Conservation (phyloP, 306 rosid species). For the Lupinus albus region DNA sequence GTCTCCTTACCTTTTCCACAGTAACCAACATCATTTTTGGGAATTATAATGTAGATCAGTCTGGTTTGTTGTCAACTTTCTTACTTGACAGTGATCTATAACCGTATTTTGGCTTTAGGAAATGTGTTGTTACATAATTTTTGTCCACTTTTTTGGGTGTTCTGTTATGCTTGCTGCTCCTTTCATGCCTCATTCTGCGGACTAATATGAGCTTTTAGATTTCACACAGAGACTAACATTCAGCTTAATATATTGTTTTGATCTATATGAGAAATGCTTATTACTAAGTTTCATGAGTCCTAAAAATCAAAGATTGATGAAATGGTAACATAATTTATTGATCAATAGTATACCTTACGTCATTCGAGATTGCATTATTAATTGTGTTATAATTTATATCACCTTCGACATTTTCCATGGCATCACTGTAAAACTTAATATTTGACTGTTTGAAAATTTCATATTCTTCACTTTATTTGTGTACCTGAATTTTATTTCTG, state of each 20-base stretch:
- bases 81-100: not conserved
- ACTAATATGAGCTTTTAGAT: not conserved
- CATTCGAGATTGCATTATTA: not conserved
- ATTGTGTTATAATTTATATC: constrained; percentile 8
- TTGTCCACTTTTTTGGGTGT: not conserved
- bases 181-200: not conserved
- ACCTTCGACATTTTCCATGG: not conserved
- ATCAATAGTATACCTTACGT: not conserved
- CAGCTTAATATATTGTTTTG: not conserved
- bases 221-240: not conserved
- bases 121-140: not conserved
- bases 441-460: constrained; percentile 24
- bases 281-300: not conserved
- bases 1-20: constrained; percentile 32
- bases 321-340: not conserved
- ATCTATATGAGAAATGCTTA: too few species aligned
- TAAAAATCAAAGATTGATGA: constrained; percentile 16
- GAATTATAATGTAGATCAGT: constrained; percentile 5
- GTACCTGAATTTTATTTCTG: constrained; percentile 22
- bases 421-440: not conserved
- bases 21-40: not conserved
- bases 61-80: constrained; percentile 8
- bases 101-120: not conserved
- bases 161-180: not conserved
- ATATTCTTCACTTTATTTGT: constrained; percentile 3